Percentiles rank a stretch among this genome's conserved stretches.
These are phyloP conservation scores for Periconia macrospinosa DNA, from an alignment of 2,329 filamentous ascomycete genomes.

Conservation along the genomic window DNA sequence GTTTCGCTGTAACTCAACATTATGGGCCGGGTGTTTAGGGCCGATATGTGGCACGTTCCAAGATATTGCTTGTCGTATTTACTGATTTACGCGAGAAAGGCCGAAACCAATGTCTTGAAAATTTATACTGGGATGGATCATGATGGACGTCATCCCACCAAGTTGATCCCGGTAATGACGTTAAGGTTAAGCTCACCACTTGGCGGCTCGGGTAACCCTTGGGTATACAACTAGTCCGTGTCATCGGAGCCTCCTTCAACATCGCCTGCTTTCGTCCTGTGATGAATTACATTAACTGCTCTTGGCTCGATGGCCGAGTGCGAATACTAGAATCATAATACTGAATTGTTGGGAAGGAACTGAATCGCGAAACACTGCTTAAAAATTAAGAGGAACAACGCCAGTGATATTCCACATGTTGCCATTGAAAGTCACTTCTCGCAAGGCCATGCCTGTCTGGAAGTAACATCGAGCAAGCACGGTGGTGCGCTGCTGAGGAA, in stretches of 20 bases:
- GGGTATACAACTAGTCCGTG: not conserved
- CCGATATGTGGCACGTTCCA: not conserved
- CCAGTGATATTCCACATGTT: conserved; percentile 16
- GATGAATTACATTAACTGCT: not conserved
- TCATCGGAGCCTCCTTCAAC: not conserved
- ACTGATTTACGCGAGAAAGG: not conserved
- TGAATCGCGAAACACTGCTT: not conserved
- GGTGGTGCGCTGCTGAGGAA: conserved; percentile 7
- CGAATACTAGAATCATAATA: not conserved
- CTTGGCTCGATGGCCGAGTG: not conserved
- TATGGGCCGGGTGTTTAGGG: not conserved
- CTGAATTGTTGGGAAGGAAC: not conserved
- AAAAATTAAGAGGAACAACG: conserved; percentile 16
- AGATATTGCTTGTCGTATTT: not conserved
- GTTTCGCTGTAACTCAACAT: not conserved
- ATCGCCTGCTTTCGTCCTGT: not conserved
- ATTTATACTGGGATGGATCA: not conserved
- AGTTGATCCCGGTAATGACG: not conserved
- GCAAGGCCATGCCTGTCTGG: conserved; percentile 14
- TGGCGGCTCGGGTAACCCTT: not conserved
- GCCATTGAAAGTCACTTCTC: conserved; percentile 21
- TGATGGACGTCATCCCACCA: not conserved
- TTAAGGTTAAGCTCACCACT: conserved; percentile 9
- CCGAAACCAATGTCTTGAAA: conserved; percentile 3
- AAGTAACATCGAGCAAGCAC: conserved; percentile 23